Evolutionary conservation across 805 yeast genomes (phyloP), one percentile per base, ranked within the genome.

Genomic region (Middelhovenomyces tepae): DNA sequence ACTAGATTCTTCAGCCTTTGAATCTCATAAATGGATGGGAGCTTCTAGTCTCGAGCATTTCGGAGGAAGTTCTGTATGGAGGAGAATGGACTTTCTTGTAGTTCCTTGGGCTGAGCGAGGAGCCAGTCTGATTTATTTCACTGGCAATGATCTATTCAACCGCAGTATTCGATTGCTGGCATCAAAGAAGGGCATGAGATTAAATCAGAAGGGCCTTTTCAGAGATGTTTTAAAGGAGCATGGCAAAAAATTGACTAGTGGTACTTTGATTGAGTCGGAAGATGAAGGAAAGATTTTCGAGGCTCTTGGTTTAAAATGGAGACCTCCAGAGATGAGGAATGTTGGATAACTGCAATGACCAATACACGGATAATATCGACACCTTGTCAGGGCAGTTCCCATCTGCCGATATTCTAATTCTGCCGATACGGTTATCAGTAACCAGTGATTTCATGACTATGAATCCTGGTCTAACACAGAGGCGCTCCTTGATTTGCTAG

Each of bases 91-190:
- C 42, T 59, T 74, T 24, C 45, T 73, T 25, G 46, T 62, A 3
- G 71, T 67, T 4, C 70, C 69, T 1, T 59, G 69, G 57, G 37
- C 46, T 1, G 60, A 63, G 20, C 43, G 58, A 6, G 79, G 77
- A 0, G 69, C 73, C 0, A 55, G 69, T 0, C 43, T 64, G 44
- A 52, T 73, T 5, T 73, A 73, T 46, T 73, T 70, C 43, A 70
- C 73, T 0, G 80, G 80, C 0, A 66, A 71, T 42, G 67, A 65
- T 36, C 52, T 59, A 16, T 71, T 73, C 47, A 73, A 73, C 46
- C 59, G 76, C 33, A 46, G 55, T 20, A 44, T 70, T 20, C 53
- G 79, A 21, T 42, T 55, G 19, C 44, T 63, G 18, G 78, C 78
- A 0, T 39, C 37, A 13, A 50, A 56, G 17, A 54, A 57, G 32